Evolutionary conservation across 345 rosid species (phyloP).

Genomic region (Pistacia vera): DNA sequence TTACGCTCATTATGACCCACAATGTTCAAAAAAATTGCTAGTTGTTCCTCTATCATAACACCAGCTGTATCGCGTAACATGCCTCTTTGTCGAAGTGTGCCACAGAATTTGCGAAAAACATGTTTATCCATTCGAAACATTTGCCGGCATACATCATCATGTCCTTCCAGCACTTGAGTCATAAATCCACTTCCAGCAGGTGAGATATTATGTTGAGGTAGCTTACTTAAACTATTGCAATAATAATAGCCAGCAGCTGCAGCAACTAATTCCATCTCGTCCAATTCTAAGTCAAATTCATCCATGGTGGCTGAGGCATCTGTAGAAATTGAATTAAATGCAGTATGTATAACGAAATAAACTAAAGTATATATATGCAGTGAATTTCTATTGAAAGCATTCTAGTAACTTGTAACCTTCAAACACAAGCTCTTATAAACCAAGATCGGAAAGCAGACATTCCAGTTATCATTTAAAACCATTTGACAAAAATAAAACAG

Average conservation of each 20-base stretch:
- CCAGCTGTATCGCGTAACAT: conserved; percentile 66
- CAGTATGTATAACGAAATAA: conserved; percentile 16
- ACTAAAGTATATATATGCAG: background rate
- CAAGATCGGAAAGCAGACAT: background rate
- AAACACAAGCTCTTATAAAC: conserved; percentile 8
- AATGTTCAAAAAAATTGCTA: conserved; percentile 76
- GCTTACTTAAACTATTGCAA: conserved; percentile 48
- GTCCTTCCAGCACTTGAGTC: conserved; percentile 55
- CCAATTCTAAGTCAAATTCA: conserved; percentile 68
- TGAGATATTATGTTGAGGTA: conserved; percentile 36
- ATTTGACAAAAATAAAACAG: conserved; percentile 14
- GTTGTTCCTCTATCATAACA: conserved; percentile 76
- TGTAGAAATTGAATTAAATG: conserved; percentile 44
- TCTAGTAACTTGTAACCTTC: background rate
- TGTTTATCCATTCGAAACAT: conserved; percentile 80
- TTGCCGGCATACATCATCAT: conserved; percentile 57
- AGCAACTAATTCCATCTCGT: conserved; percentile 84
- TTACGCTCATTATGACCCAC: conserved; percentile 81
- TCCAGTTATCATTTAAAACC: conserved; percentile 22
- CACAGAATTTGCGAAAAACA: conserved; percentile 64
- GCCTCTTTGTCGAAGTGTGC: conserved; percentile 54
- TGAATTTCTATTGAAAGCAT: conserved; percentile 5
- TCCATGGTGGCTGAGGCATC: conserved; percentile 50
- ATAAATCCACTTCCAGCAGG: conserved; percentile 48
- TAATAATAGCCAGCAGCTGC: conserved; percentile 75